Base-by-base conservation (phyloP, 2,329 filamentous ascomycete genomes). In the Trichoderma afroharzianum region DNA sequence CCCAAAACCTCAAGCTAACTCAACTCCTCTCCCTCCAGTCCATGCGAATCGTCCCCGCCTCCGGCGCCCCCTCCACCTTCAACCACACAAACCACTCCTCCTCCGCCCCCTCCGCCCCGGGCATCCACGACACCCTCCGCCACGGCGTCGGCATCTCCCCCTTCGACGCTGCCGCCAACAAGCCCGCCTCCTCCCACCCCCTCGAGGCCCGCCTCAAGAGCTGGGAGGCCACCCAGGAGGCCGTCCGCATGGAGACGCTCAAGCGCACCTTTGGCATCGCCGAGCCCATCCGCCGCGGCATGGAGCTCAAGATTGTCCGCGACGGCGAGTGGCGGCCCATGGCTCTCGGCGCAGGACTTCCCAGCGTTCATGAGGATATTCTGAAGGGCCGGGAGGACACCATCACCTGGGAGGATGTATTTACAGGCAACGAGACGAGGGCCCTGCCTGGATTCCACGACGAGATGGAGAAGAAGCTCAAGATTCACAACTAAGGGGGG, bases 371-470 rank as follows among this genome's bases (percentile, higher is more conserved):
- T 83, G 93, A 94, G 85, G 95, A 98, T 81, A 94, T 99, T 74
- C 84, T 99, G 78, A 88, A 87, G 73, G 95, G 94, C 4, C 85
- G 90, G 78, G 96, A 98, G 80, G 84, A 88, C 32, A 91, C 88
- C 77, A 86, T 97, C 76, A 89, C 87, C 9, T 99, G 96, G 96
- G 96, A 99, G 87, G 96, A 98, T 85, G 90, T 99, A 24, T 98
- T 92, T 80, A 89, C 88, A 24, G 93, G 94, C 72, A 91, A 93
- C 76, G 93, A 95, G 82, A 87, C 89, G 80, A 88, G 90, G 77
- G 87, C 88, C 73, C 85, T 89, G 55, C 88, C 91, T 28, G 89
- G 91, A 68, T 91, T 98, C 83, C 94, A 98, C 77, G 91, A 93
- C 71, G 95, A 98, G 88, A 94, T 98, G 90, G 95, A 98, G 90